Percentiles rank a stretch among this genome's conserved stretches.
Evolutionary conservation across 768 basidiomycete genomes (phyloP).

Genomic region (Symmetrospora coprosmae): DNA sequence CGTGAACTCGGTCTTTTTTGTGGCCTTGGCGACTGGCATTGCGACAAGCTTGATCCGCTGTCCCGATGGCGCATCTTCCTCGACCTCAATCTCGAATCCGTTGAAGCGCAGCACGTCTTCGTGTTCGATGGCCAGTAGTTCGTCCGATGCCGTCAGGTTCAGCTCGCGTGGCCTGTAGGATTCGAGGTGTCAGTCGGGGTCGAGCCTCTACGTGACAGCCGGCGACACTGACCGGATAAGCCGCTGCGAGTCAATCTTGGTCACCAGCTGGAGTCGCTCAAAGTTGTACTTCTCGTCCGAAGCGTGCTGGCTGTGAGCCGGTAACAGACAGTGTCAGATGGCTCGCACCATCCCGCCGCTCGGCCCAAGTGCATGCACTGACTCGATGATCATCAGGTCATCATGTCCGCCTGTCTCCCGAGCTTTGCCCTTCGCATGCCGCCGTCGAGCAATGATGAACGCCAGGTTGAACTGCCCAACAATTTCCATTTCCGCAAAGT

Average conservation of each 20-base stretch:
- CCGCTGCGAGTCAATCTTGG: slow-evolving; percentile 70
- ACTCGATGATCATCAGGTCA: slow-evolving; percentile 85
- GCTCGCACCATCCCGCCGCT: too few relatives aligned
- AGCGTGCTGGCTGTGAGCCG: slow-evolving; percentile 56
- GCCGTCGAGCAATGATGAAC: slow-evolving; percentile 71
- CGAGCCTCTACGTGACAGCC: too few relatives aligned
- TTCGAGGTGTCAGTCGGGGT: neutral
- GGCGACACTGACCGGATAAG: slow-evolving; percentile 58
- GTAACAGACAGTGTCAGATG: neutral
- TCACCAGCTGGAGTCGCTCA: slow-evolving; percentile 80
- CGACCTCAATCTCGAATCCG: slow-evolving; percentile 67
- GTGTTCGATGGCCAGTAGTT: slow-evolving; percentile 74
- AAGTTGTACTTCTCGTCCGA: slow-evolving; percentile 99
- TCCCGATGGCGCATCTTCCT: slow-evolving; percentile 43
- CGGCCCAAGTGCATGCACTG: neutral
- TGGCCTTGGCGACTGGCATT: slow-evolving; percentile 68
- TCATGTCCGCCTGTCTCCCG: slow-evolving; percentile 36
- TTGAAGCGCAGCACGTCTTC: slow-evolving; percentile 66
- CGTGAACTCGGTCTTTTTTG: slow-evolving; percentile 60
- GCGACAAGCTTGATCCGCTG: slow-evolving; percentile 53
- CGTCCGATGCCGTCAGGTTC: slow-evolving; percentile 77
- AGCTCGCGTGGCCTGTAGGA: slow-evolving; percentile 53
- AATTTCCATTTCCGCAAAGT: slow-evolving; percentile 70
- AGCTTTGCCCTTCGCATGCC: slow-evolving; percentile 16
- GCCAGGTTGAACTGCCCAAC: slow-evolving; percentile 92